Conservation (phyloP, 1,284 basidiomycete genomes). For the Stygiomarasmius scandens region DNA sequence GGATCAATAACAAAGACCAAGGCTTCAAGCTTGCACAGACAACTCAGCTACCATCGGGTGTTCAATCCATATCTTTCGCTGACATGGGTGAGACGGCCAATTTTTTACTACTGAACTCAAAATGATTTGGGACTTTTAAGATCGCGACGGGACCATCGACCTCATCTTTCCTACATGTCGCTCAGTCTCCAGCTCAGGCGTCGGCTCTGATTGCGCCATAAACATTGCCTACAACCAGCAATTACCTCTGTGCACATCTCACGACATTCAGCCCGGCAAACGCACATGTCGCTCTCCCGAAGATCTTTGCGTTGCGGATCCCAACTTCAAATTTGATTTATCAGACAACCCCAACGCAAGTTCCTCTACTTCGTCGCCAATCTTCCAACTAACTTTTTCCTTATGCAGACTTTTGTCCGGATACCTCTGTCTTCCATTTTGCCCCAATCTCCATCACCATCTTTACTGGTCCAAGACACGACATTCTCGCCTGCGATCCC, state of each 20-base stretch:
- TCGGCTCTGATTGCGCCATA: conserved; percentile 78
- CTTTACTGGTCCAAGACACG: conserved; percentile 72
- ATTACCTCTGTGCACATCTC: conserved; percentile 75
- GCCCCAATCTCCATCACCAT: conserved; percentile 39
- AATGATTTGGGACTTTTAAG: conserved; percentile 41
- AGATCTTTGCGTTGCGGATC: conserved; percentile 82
- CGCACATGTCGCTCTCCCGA: conserved; percentile 75
- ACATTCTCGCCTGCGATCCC: conserved; percentile 69
- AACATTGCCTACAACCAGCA: conserved; percentile 96
- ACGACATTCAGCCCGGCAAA: conserved; percentile 53
- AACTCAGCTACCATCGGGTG: conserved; percentile 75
- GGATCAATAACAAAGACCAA: conserved; percentile 81
- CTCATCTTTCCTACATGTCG: conserved; percentile 90
- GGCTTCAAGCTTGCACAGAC: conserved; percentile 76
- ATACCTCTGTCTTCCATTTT: conserved; percentile 72
- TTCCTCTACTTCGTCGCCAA: conserved; percentile 9
- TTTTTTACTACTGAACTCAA: neutral
- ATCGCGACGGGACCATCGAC: conserved; percentile 96
- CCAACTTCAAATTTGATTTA: conserved; percentile 80
- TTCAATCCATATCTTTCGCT: conserved; percentile 85
- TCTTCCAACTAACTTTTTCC: conserved; percentile 1
- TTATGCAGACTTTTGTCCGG: conserved; percentile 61
- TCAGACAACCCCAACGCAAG: conserved; percentile 62
- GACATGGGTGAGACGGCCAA: conserved; percentile 74
- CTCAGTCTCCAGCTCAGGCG: conserved; percentile 66